A percentile compares a stretch with the other conserved stretches of the same genome.
phyloP scores from a whole-genome alignment of 2,329 filamentous ascomycete genomes.

The Neofusicoccum umdonicola region DNA sequence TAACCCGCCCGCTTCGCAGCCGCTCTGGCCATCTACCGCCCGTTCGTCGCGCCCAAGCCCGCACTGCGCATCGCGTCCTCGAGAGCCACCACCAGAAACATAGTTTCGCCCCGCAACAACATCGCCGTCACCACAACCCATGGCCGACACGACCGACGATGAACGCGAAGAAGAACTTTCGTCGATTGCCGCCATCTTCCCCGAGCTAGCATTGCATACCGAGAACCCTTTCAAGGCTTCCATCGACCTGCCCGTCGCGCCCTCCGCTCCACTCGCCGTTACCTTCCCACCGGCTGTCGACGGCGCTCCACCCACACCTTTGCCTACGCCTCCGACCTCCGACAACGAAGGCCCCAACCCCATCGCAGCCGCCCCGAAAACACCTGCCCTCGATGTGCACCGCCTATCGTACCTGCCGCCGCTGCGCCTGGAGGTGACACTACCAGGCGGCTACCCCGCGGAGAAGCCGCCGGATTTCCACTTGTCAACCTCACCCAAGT shows the following conservation, averaged over 20 bases:
- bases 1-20: neutral
- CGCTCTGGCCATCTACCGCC: neutral
- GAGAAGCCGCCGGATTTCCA: conserved; percentile 50
- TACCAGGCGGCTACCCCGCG: conserved; percentile 58
- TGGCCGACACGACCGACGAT: conserved; percentile 42
- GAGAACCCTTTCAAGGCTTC: conserved; percentile 48
- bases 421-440: conserved; percentile 50
- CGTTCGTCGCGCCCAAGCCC: neutral
- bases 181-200: conserved; percentile 61
- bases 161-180: conserved; percentile 60
- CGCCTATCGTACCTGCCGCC: conserved; percentile 56
- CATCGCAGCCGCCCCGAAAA: conserved; percentile 19
- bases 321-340: conserved; percentile 42
- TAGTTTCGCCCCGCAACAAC: neutral
- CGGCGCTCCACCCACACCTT: conserved; percentile 24
- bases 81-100: neutral
- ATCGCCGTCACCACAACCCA: neutral
- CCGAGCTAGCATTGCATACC: conserved; percentile 55
- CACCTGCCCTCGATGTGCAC: conserved; percentile 39
- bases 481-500: conserved; percentile 50
- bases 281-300: conserved; percentile 36
- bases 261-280: conserved; percentile 51
- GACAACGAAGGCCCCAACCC: conserved; percentile 21
- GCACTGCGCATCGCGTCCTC: neutral
- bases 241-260: conserved; percentile 57